phyloP scores from a whole-genome alignment of 225 moss, liverwort and hornwort genomes.

The Takakia lepidozioides region DNA sequence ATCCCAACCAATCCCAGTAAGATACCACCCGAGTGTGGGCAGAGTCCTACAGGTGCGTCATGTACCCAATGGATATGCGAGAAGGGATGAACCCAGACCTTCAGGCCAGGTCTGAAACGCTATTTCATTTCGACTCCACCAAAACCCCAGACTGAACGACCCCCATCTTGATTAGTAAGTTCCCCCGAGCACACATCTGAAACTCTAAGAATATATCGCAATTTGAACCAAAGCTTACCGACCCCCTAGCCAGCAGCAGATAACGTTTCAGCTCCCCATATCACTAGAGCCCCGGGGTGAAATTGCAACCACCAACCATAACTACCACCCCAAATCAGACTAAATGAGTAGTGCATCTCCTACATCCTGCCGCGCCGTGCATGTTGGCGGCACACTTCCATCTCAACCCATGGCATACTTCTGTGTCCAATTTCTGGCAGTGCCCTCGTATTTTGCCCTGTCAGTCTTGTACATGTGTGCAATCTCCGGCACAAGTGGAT shows the following conservation, averaged over 20 bases:
- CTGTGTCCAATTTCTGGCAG: conserved; percentile 40
- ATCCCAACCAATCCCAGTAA: no score
- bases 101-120: conserved; percentile 12
- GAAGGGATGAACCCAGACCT: conserved; percentile 3
- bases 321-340: conserved; percentile 11
- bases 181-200: conserved; percentile 19
- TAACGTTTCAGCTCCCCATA: conserved; percentile 4
- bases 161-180: conserved; percentile 16
- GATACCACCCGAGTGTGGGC: no score
- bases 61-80: conserved; percentile 16
- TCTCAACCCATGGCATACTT: conserved; percentile 41
- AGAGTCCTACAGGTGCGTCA: no score
- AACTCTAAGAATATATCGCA: conserved; percentile 19
- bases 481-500: conserved; percentile 34
- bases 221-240: conserved; percentile 19
- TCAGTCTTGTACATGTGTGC: conserved; percentile 44
- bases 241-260: conserved; percentile 9
- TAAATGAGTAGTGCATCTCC: conserved; percentile 15
- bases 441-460: conserved; percentile 39
- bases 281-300: conserved; percentile 10
- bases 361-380: conserved; percentile 8
- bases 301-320: conserved; percentile 9
- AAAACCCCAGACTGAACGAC: conserved; percentile 8
- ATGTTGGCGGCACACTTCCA: conserved; percentile 8
- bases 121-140: conserved; percentile 14